Base-by-base conservation (phyloP, 805 yeast species). In the Cyberlindnera galapagoensis region DNA sequence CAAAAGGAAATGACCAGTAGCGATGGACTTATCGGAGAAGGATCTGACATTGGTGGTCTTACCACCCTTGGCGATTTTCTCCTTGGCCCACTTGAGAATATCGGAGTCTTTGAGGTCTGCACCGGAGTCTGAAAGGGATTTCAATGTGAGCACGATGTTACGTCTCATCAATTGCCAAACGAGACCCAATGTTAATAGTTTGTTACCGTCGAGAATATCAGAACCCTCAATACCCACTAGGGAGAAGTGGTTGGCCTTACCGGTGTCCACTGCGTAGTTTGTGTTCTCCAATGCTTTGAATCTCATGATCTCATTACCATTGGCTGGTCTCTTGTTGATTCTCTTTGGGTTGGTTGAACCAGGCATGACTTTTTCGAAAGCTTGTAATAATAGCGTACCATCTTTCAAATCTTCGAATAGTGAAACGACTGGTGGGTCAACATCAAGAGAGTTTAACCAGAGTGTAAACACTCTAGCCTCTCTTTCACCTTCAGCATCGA, bases 151-250 rank as follows among this genome's bases (percentile, higher is more conserved):
- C 40, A 79, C 80, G 49, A 92, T 94, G 61, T 92, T 92, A 58
- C 95, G 76, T 58, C 98, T 78, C 98, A 92, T 92, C 53, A 92
- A 71, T 68, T 92, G 98, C 98, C 98, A 92, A 23, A 90, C 97
- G 34, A 92, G 71, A 10, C 92, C 98, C 47, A 92, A 71, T 0
- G 95, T 86, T 48, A 92, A 70, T 31, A 90, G 69, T 54, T 82
- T 84, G 55, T 80, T 80, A 44, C 97, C 97, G 59, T 92, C 98
- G 24, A 84, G 80, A 46, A 92, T 90, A 62, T 92, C 98, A 3
- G 96, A 85, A 33, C 98, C 98, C 57, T 92, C 97, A 43, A 92
- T 92, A 44, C 98, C 98, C 31, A 92, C 98, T 36, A 92, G 69
- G 2, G 97, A 90, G 59, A 92, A 92, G 33, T 80, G 76, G 57